Conservation (phyloP, 257 asterid species). For the Verbena officinalis region DNA sequence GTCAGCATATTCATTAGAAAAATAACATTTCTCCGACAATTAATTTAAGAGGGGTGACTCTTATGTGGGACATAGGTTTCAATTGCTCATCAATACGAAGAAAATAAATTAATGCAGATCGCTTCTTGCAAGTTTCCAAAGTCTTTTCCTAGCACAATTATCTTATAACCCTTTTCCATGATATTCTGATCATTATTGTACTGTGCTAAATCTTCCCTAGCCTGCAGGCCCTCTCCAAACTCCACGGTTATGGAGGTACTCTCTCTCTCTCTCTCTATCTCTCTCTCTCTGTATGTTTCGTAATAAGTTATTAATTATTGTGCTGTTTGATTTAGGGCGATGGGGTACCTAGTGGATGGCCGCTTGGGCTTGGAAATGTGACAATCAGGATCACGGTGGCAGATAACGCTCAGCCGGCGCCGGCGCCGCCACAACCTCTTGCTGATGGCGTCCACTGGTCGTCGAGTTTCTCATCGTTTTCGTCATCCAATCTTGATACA, state of each 20-base stretch:
- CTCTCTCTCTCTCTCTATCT: background rate
- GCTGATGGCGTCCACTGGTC: slow-evolving; percentile 26
- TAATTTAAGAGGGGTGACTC: slow-evolving; percentile 14
- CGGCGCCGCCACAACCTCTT: slow-evolving; percentile 21
- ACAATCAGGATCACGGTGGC: slow-evolving; percentile 37
- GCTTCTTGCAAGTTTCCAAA: background rate
- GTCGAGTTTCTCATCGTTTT: slow-evolving; percentile 55
- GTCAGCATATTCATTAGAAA: slow-evolving; percentile 1
- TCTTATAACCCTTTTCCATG: background rate
- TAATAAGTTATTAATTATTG: background rate
- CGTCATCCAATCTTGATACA: slow-evolving; percentile 68
- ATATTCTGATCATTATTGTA: background rate
- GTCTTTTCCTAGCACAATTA: background rate
- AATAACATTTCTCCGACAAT: slow-evolving; percentile 17
- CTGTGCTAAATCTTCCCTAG: background rate
- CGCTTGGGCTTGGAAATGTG: slow-evolving; percentile 67
- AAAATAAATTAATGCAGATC: background rate
- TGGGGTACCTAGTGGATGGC: slow-evolving; percentile 60
- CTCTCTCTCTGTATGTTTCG: background rate
- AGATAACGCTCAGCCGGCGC: slow-evolving; percentile 20
- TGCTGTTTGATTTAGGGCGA: slow-evolving; percentile 31
- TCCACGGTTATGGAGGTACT: slow-evolving; percentile 13
- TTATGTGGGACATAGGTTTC: background rate
- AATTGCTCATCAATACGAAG: background rate
- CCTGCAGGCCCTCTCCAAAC: background rate